Evolutionary conservation across 495 filamentous ascomycete genomes (phyloP).

Genomic region (Xylaria grammica): DNA sequence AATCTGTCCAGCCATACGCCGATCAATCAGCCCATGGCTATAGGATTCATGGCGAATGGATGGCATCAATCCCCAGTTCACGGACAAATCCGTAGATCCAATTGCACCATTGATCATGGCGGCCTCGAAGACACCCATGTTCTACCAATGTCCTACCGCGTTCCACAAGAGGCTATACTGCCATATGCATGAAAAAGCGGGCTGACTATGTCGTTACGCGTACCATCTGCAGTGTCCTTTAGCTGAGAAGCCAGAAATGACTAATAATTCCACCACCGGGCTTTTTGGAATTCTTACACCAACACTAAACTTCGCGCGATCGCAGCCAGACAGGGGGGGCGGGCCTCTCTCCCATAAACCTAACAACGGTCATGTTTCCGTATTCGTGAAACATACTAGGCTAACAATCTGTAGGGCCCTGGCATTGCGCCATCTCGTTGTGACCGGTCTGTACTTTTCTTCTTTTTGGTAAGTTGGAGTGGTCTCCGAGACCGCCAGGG

Average conservation of each 20-base stretch:
- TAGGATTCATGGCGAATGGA: not conserved
- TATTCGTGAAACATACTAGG: conserved; percentile 2
- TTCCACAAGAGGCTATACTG: not conserved
- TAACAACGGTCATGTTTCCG: conserved; percentile 10
- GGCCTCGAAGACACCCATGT: not conserved
- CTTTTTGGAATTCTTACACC: conserved; percentile 17
- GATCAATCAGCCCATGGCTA: not conserved
- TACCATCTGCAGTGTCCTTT: not conserved
- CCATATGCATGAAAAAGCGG: conserved; percentile 7
- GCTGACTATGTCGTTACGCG: not conserved
- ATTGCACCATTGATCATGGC: not conserved
- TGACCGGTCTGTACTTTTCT: not conserved
- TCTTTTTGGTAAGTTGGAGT: not conserved
- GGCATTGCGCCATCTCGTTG: conserved; percentile 3
- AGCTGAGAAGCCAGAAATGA: not conserved
- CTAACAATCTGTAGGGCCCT: not conserved
- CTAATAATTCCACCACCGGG: conserved; percentile 2
- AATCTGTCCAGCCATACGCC: conserved; percentile 14
- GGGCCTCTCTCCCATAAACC: not conserved
- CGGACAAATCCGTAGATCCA: not conserved
- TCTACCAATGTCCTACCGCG: not conserved
- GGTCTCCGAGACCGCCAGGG: not conserved
- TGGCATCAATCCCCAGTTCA: not conserved
- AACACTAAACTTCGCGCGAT: not conserved
- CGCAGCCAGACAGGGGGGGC: not conserved